Percentiles rank a stretch among this genome's conserved stretches.
phyloP scores from a whole-genome alignment of 2,329 filamentous ascomycete species.

The Aspergillus pseudoglaucus region DNA sequence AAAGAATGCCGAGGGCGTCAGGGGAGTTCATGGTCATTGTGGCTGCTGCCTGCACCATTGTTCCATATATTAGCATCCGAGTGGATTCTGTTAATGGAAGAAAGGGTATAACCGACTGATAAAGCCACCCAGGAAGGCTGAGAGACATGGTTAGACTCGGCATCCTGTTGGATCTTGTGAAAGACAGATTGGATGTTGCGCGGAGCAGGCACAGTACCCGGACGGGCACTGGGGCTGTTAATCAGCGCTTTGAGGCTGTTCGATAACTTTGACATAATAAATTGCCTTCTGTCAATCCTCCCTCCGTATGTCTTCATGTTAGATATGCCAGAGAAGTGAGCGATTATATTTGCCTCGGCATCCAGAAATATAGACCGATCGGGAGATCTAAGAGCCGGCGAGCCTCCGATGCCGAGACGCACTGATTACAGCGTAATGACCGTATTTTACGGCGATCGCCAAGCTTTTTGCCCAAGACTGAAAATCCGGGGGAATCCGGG shows the following conservation, averaged over 20 bases:
- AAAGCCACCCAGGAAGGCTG: slow-evolving; percentile 60
- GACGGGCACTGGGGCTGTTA: slow-evolving; percentile 61
- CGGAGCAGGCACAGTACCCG: slow-evolving; percentile 60
- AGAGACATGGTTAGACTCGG: slow-evolving; percentile 56
- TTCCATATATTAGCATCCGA: neutral
- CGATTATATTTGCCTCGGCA: slow-evolving; percentile 1
- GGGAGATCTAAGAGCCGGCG: neutral
- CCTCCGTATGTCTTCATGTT: neutral
- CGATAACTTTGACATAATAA: slow-evolving; percentile 66
- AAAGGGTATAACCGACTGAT: slow-evolving; percentile 44
- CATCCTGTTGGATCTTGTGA: slow-evolving; percentile 57
- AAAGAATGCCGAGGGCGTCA: slow-evolving; percentile 61
- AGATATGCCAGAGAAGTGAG: neutral
- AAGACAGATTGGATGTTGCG: slow-evolving; percentile 59
- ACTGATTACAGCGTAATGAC: neutral
- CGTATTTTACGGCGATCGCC: neutral
- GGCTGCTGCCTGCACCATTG: slow-evolving; percentile 57
- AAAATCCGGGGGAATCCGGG: neutral
- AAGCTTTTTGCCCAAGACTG: neutral
- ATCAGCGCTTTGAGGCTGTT: slow-evolving; percentile 66
- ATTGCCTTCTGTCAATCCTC: neutral
- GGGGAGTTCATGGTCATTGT: slow-evolving; percentile 85
- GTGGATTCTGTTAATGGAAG: neutral
- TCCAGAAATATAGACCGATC: slow-evolving; percentile 7
- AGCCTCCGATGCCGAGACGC: neutral